Percentiles rank a stretch among this genome's conserved stretches.
These are phyloP conservation scores for Waltergamsia citrina DNA, from an alignment of 2,329 filamentous ascomycete genomes.

Conservation along the genomic window DNA sequence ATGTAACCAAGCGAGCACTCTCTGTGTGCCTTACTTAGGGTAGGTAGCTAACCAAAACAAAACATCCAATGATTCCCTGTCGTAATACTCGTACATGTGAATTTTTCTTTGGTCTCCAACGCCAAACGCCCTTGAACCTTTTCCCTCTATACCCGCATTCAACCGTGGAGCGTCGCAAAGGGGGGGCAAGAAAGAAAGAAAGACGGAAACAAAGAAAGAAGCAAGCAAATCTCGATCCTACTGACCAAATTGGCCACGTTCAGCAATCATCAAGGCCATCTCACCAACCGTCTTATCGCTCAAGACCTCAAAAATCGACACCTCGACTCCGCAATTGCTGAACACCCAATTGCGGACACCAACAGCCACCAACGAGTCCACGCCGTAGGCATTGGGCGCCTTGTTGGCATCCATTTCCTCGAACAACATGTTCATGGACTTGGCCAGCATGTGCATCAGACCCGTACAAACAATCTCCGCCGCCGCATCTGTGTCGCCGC, in stretches of 20 bases:
- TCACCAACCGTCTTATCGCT: conserved; percentile 29
- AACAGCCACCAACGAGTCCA: conserved; percentile 44
- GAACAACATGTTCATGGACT: conserved; percentile 32
- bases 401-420: conserved; percentile 32
- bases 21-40: too few species aligned
- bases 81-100: too few species aligned
- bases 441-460: conserved; percentile 28
- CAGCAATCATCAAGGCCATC: conserved; percentile 24
- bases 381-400: conserved; percentile 34
- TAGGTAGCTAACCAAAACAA: too few species aligned
- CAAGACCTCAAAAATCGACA: conserved; percentile 41
- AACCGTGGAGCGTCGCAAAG: too few species aligned
- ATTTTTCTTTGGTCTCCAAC: too few species aligned
- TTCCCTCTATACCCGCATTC: too few species aligned
- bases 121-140: too few species aligned
- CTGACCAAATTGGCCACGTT: conserved; percentile 17
- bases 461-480: conserved; percentile 23
- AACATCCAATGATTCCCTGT: too few species aligned
- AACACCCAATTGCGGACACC: conserved; percentile 41
- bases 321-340: conserved; percentile 29
- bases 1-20: too few species aligned
- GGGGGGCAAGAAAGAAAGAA: too few species aligned
- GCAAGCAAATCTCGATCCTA: background rate
- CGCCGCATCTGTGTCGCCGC: conserved; percentile 16
- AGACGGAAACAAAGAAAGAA: background rate